Evolutionary conservation across 1,284 basidiomycete species (phyloP).

Genomic region (Fomitopsis betulina): DNA sequence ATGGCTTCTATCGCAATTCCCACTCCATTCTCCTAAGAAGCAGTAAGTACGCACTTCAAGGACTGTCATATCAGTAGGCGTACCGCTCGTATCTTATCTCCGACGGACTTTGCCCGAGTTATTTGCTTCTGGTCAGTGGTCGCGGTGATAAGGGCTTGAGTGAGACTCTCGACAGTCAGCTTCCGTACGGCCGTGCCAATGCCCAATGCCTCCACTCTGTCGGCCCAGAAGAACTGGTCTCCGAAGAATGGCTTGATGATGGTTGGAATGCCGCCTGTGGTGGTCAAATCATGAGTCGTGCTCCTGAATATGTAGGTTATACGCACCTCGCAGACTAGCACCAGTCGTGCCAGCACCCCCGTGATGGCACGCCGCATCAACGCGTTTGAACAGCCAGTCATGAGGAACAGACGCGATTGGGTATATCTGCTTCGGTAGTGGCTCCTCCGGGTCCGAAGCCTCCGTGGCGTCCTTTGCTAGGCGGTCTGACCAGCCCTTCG

Average conservation of each 20-base stretch:
- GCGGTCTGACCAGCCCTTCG: slow-evolving; percentile 97
- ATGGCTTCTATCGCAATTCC: slow-evolving; percentile 86
- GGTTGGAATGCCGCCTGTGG: slow-evolving; percentile 84
- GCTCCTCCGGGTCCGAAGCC: slow-evolving; percentile 56
- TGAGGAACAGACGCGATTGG: slow-evolving; percentile 88
- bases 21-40: slow-evolving; percentile 79
- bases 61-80: neutral
- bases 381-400: slow-evolving; percentile 92
- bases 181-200: slow-evolving; percentile 85
- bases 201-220: slow-evolving; percentile 89
- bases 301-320: slow-evolving; percentile 3
- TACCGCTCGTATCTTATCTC: slow-evolving; percentile 79
- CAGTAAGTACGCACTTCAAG: neutral
- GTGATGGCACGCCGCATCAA: slow-evolving; percentile 96
- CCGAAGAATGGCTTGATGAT: slow-evolving; percentile 98
- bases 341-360: slow-evolving; percentile 96
- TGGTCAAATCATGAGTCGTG: neutral
- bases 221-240: slow-evolving; percentile 96
- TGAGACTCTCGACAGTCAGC: slow-evolving; percentile 73
- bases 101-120: slow-evolving; percentile 75
- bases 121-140: slow-evolving; percentile 89
- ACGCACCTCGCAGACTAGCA: slow-evolving; percentile 79
- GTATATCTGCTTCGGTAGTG: slow-evolving; percentile 76
- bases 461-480: slow-evolving; percentile 61
- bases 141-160: slow-evolving; percentile 74